Evolutionary conservation across 208 protist species (phyloP), one percentile per base, ranked within the genome.

Genomic region (Leishmania martiniquensis): DNA sequence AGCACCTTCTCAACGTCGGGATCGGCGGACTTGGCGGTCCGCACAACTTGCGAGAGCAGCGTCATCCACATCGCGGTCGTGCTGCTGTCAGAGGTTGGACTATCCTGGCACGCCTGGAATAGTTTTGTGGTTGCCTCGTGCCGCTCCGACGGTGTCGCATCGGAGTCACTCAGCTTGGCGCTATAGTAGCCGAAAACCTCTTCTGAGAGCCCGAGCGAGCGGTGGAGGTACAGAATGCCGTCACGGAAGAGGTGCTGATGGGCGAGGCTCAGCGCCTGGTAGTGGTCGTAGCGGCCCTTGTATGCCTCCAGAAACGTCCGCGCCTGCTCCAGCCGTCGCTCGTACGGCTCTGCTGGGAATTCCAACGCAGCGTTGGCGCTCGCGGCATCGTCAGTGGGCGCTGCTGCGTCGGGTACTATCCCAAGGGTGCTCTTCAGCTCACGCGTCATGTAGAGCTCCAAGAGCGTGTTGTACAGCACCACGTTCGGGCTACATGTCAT

Each of bases 371-470:
- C 69, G 37, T 47, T 47, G 45, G 52, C 22, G n/a, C 34, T 45
- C 7, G 7, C 20, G 42, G 51, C 45, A 10, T 12, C 59, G 3
- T 47, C 42, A 20, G 45, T 39, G 7, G 39, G 20, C 60, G 73
- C 55, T 25, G 77, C 34, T 29, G 49, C 45, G 12, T 66, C 4
- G 17, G 71, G 77, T 13, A 81, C 77, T 15, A 76, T 71, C 49
- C 71, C 57, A 57, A 83, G 59, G 2, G 52, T 68, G 67, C 9
- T 73, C 45, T 67, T 55, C 62, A 93, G 75, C 3, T 87, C 75
- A 25, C 76, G 71, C 25, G 90, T 92, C 49, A 99, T 88, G 87
- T 99, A 99, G n/a, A 99, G 81, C 80, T 99, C 98, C 15, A 99
- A 82, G 0, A 99, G 85, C n/a, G 98, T 98, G 87, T 99, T 96